A percentile compares a stretch with the other conserved stretches of the same genome.
Conservation (phyloP, 139 green algal genomes). For the Spirogloea muscicola region DNA sequence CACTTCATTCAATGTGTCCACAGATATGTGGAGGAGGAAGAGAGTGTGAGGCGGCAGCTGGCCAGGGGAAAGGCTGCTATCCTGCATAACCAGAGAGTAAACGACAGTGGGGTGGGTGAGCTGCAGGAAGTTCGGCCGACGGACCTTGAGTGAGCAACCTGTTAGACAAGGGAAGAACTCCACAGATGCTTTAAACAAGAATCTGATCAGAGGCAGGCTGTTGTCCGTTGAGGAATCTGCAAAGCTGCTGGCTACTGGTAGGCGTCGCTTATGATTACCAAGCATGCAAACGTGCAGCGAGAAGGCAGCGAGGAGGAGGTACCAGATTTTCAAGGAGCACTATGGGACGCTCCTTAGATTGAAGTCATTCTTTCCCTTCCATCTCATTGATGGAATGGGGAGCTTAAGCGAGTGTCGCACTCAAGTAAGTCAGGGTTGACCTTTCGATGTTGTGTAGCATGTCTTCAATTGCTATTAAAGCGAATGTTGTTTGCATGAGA, state of each 20-base stretch:
- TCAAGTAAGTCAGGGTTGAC: too few relatives aligned
- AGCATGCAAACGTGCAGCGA: too few relatives aligned
- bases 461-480: too few relatives aligned
- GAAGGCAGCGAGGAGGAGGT: constrained; percentile 18
- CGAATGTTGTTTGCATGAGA: too few relatives aligned
- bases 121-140: constrained; percentile 29
- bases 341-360: constrained; percentile 51
- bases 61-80: constrained; percentile 28
- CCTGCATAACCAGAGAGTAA: constrained; percentile 59
- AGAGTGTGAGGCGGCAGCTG: constrained; percentile 78
- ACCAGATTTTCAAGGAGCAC: constrained; percentile 49
- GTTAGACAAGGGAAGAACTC: too few relatives aligned
- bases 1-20: constrained; percentile 80
- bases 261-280: too few relatives aligned
- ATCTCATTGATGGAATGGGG: constrained; percentile 90
- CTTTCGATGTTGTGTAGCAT: too few relatives aligned
- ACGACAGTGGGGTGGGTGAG: constrained; percentile 34
- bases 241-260: too few relatives aligned
- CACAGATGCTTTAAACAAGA: too few relatives aligned
- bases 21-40: constrained; percentile 88
- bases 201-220: too few relatives aligned
- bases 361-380: constrained; percentile 75
- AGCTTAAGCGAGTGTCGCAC: constrained; percentile 69
- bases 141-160: constrained; percentile 25
- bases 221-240: too few relatives aligned